Evolutionary conservation across 495 filamentous ascomycete genomes (phyloP), one percentile per base, ranked within the genome.

Genomic region (Tuber aestivum): DNA sequence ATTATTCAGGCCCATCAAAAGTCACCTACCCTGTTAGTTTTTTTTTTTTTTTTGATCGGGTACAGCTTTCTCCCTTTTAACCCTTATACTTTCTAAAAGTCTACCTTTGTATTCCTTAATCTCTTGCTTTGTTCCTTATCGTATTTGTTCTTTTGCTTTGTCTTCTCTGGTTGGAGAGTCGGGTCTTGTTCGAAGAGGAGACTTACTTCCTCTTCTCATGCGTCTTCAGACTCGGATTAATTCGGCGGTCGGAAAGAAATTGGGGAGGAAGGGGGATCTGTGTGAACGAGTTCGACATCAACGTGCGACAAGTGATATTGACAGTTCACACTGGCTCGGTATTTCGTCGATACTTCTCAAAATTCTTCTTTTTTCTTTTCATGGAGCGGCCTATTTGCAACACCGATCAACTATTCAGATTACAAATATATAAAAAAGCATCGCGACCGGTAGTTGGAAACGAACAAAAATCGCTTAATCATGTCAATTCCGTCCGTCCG

Each of bases 401-500:
- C 56, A 65, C 56, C 56, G 27, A 27, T 65, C 56, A 65, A 65
- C 56, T 65, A 65, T 65, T 65, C 56, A 65, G 56, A 32, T 65
- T 65, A 65, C 56, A 65, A 65, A 65, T 65, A 65, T 65, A 65
- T 65, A 65, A 65, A 65, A 61, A 65, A 65, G 56, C 56, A 65
- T 65, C 27, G 56, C 56, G 27, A 65, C 56, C 56, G 56, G 3
- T 65, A 65, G 56, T 65, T 65, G 56, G 56, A 65, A 65, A 65
- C 56, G 56, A 65, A 65, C 56, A 65, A 65, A 65, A 12, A 27
- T 65, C 56, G 27, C 56, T 65, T 65, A 65, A 65, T 65, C 56
- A 35, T 65, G 56, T 65, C 56, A 65, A 65, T 65, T 35, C 56
- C 56, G 56, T 35, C 56, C 56, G 56, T 65, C 56, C 56, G 56